Evolutionary conservation across 768 basidiomycete genomes (phyloP).

Genomic region (Glaciozyma antarctica): DNA sequence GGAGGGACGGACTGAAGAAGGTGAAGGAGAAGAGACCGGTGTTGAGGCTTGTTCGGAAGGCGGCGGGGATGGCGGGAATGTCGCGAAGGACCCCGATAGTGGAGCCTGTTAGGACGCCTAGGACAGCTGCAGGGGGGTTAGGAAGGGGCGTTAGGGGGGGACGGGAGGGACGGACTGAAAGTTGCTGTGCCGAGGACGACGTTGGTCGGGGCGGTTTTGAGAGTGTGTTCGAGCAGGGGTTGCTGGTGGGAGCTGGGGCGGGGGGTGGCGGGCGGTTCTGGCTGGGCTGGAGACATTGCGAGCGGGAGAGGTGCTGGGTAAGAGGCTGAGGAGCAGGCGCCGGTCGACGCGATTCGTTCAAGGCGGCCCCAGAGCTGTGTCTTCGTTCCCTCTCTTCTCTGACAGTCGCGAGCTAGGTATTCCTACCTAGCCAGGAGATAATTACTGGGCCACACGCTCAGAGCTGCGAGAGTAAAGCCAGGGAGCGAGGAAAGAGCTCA

Average conservation of each 20-base stretch:
- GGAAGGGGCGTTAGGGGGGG: neutral
- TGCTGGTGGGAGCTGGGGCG: neutral
- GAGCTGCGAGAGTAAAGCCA: too few relatives aligned
- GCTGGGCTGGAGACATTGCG: too few relatives aligned
- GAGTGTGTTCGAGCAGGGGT: conserved; percentile 22
- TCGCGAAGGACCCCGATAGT: conserved; percentile 22
- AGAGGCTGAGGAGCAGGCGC: too few relatives aligned
- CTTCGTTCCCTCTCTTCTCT: too few relatives aligned
- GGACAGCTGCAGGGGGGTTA: conserved; percentile 1
- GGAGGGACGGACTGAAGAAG: conserved; percentile 31
- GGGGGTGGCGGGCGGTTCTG: neutral
- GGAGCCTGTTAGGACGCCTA: conserved; percentile 28
- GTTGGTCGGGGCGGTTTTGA: conserved; percentile 18
- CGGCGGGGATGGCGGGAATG: conserved; percentile 32
- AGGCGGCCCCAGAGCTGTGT: too few relatives aligned
- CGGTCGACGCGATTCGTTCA: too few relatives aligned
- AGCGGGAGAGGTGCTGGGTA: too few relatives aligned
- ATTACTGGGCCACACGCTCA: too few relatives aligned
- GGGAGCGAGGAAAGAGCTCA: too few relatives aligned
- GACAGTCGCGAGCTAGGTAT: too few relatives aligned
- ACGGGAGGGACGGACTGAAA: conserved; percentile 1
- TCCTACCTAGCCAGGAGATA: too few relatives aligned
- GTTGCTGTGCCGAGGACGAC: conserved; percentile 13
- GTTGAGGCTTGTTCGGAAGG: conserved; percentile 20
- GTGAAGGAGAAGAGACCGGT: conserved; percentile 31